Conservation (phyloP, 495 filamentous ascomycete species). For the Immersiella caudata region DNA sequence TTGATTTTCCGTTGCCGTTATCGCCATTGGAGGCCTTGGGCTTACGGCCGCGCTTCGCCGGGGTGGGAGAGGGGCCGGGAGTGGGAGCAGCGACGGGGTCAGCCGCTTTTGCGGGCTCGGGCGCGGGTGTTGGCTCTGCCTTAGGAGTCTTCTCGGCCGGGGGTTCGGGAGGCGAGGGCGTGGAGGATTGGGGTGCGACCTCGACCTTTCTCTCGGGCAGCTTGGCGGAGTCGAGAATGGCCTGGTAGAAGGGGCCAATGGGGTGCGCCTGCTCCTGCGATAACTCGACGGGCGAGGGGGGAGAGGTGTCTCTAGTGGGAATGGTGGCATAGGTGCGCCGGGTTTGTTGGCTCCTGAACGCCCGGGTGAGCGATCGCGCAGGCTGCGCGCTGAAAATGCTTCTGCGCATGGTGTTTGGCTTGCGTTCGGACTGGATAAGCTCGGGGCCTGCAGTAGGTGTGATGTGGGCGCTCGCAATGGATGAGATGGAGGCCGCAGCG, state of each 20-base stretch:
- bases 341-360: constrained; percentile 23
- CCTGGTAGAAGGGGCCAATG: constrained; percentile 48
- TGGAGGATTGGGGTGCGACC: constrained; percentile 30
- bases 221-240: constrained; percentile 48
- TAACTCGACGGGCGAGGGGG: constrained; percentile 26
- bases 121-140: constrained; percentile 19
- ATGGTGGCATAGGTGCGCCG: constrained; percentile 33
- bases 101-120: constrained; percentile 37
- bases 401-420: constrained; percentile 30
- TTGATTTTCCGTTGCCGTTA: constrained; percentile 27
- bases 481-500: not conserved
- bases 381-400: constrained; percentile 31
- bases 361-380: constrained; percentile 29
- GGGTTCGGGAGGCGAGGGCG: constrained; percentile 11
- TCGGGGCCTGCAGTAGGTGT: not conserved
- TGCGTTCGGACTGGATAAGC: not conserved
- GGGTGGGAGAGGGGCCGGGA: constrained; percentile 27
- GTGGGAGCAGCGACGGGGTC: constrained; percentile 35
- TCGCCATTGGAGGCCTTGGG: constrained; percentile 16
- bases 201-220: constrained; percentile 38
- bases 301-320: constrained; percentile 23
- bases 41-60: constrained; percentile 35
- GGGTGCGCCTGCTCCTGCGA: constrained; percentile 39
- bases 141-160: constrained; percentile 15
- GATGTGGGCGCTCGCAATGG: constrained; percentile 1